phyloP scores from a whole-genome alignment of 805 yeast species.

The Blastobotrys terrestris region DNA sequence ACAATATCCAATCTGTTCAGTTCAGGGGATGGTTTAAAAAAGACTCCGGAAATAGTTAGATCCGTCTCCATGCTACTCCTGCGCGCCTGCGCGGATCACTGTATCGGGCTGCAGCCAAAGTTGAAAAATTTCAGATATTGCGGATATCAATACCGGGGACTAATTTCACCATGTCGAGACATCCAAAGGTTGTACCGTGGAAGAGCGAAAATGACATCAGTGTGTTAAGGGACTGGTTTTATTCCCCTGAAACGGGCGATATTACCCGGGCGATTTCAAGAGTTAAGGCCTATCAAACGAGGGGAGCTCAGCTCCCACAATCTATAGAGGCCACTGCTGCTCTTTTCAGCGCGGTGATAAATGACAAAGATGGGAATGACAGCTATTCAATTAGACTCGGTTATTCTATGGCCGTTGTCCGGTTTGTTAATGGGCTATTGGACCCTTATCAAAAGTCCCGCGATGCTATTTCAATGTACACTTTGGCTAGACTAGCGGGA shows the following conservation, averaged over 20 bases:
- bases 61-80: too few species aligned
- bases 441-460: constrained; percentile 81
- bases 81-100: neutral
- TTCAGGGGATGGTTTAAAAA: too few species aligned
- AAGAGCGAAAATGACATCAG: constrained; percentile 37
- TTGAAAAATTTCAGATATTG: neutral
- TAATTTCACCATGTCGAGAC: constrained; percentile 10
- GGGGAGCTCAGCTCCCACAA: constrained; percentile 61
- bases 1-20: too few species aligned
- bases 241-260: constrained; percentile 27
- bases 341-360: constrained; percentile 44
- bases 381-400: constrained; percentile 41
- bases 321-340: constrained; percentile 62
- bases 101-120: neutral
- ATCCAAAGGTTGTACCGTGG: constrained; percentile 36
- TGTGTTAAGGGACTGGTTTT: constrained; percentile 48
- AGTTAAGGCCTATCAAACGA: constrained; percentile 48
- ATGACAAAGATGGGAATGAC: constrained; percentile 37
- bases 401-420: constrained; percentile 67
- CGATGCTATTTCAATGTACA: constrained; percentile 72
- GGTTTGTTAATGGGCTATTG: constrained; percentile 85
- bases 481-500: constrained; percentile 59
- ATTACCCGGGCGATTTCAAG: constrained; percentile 44
- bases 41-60: too few species aligned
- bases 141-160: too few species aligned